Evolutionary conservation across 768 basidiomycete species (phyloP).

Genomic region (Rhodotorula kratochvilovae): DNA sequence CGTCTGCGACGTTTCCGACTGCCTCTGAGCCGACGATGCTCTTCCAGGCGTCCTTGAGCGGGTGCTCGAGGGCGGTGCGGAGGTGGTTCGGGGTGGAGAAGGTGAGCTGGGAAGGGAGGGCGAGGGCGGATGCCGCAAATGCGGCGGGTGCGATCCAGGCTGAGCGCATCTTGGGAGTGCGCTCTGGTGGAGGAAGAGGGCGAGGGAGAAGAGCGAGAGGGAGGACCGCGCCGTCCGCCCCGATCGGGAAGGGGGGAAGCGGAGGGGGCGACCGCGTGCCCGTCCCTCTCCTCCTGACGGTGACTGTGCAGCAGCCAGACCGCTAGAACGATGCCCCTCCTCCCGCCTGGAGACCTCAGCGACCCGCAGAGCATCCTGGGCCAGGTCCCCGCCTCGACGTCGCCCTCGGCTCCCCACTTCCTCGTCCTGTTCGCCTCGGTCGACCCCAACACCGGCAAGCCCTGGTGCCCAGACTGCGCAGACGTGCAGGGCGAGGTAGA

Average conservation of each 20-base stretch:
- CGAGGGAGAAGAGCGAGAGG: background rate
- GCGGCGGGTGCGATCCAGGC: background rate
- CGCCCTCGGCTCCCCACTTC: slow-evolving; percentile 13
- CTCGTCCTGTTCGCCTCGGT: slow-evolving; percentile 30
- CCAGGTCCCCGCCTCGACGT: slow-evolving; percentile 3
- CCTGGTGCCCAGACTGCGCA: slow-evolving; percentile 25
- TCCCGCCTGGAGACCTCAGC: slow-evolving; percentile 8
- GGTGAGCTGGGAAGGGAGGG: slow-evolving; percentile 9
- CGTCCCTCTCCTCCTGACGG: background rate
- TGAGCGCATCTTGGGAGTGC: background rate
- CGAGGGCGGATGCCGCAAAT: slow-evolving; percentile 7
- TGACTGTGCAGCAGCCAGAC: background rate
- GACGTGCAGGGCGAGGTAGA: slow-evolving; percentile 19
- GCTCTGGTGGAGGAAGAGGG: background rate
- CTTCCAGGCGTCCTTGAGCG: slow-evolving; percentile 6
- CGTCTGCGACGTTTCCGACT: slow-evolving; percentile 45
- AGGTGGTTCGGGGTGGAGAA: background rate
- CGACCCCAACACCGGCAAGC: slow-evolving; percentile 19
- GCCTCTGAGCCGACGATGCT: slow-evolving; percentile 1
- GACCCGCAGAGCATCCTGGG: slow-evolving; percentile 17
- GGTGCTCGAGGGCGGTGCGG: background rate
- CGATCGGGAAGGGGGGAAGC: background rate
- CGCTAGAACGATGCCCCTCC: slow-evolving; percentile 13
- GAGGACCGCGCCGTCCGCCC: background rate
- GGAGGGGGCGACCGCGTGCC: too few relatives aligned